Percentiles rank a stretch among this genome's conserved stretches.
phyloP scores from a whole-genome alignment of 768 basidiomycete genomes.

The Suillus fuscotomentosus region DNA sequence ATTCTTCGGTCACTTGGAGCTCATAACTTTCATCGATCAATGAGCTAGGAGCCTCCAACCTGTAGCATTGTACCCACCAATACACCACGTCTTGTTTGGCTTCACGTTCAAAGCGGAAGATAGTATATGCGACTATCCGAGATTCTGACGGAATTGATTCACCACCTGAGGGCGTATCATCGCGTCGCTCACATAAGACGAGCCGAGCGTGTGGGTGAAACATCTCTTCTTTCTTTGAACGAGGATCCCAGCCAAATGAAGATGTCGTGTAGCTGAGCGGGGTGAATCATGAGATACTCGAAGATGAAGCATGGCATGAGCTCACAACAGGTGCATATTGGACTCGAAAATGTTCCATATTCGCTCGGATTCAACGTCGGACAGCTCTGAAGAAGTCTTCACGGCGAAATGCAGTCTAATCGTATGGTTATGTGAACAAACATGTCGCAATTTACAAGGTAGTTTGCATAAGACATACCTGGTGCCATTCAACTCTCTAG shows the following conservation, averaged over 20 bases:
- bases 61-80: constrained; percentile 46
- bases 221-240: constrained; percentile 54
- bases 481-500: constrained; percentile 9
- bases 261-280: constrained; percentile 52
- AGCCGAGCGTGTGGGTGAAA: constrained; percentile 63
- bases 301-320: not conserved
- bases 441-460: not conserved
- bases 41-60: not conserved
- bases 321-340: constrained; percentile 56
- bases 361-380: constrained; percentile 33
- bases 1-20: constrained; percentile 52
- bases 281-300: not conserved
- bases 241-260: constrained; percentile 66
- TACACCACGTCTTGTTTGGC: constrained; percentile 60
- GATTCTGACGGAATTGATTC: constrained; percentile 17
- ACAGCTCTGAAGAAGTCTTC: constrained; percentile 32
- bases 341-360: constrained; percentile 52
- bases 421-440: not conserved
- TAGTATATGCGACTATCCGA: constrained; percentile 39
- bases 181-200: constrained; percentile 38
- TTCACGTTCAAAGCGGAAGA: constrained; percentile 78
- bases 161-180: constrained; percentile 5
- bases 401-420: constrained; percentile 24
- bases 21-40: constrained; percentile 58
- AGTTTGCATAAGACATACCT: constrained; percentile 12